Evolutionary conservation across 2,329 filamentous ascomycete species (phyloP), one percentile per base, ranked within the genome.

Genomic region (Trichothecium sympodiale): DNA sequence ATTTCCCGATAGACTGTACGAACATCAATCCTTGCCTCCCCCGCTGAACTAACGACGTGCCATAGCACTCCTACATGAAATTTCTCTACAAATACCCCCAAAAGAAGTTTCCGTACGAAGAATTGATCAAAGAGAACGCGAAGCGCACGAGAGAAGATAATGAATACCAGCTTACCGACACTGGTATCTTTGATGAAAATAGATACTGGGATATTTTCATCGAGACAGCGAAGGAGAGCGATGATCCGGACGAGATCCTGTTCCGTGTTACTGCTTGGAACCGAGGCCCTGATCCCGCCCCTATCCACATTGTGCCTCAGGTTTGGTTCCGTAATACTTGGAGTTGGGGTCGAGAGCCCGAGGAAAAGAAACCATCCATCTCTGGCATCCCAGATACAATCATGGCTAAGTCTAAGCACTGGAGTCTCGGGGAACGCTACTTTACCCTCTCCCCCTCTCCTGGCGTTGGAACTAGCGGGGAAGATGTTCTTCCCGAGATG

Each of bases 261-360:
- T 96, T 95, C 65, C 84, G 91, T 50, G 82, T 96, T 31, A 95
- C 89, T 9, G 89, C 88, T 31, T 96, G 91, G 81, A 96, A 96
- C 55, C 77, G 91, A 48, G 89, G 91, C 13, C 83, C 86, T 6
- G 85, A 95, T 36, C 77, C 85, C 12, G 89, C 91, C 12, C 88
- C 87, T 16, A 65, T 96, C 37, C 91, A 96, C 59, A 94, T 96
- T 50, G 67, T 95, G 30, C 89, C 89, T 8, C 91, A 96, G 41
- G 77, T 94, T 35, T 95, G 88, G 86, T 96, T 95, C 66, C 78
- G 89, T 44, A 96, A 96, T 57, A 95, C 88, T 3, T 96, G 91
- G 91, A 76, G 83, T 28, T 96, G 89, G 89, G 89, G 88, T 16
- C 74, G 82, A 43, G 84, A 94, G 51, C 56, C 76, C 9, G 64